phyloP scores from a whole-genome alignment of 2,329 filamentous ascomycete species.

The Madurella fahalii region DNA sequence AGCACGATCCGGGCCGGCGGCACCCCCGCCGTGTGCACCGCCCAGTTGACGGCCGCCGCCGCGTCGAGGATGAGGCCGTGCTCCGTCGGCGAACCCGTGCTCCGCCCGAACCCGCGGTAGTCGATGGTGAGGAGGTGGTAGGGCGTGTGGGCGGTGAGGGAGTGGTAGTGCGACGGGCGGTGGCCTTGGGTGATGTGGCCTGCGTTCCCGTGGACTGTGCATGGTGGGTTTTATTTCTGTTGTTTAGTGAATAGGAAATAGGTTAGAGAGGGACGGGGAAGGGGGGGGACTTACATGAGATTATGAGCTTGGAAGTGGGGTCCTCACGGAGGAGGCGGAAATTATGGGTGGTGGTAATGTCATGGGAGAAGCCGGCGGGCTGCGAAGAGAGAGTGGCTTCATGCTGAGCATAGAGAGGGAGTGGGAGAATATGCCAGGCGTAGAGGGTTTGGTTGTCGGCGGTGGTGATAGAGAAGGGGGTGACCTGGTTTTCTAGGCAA shows the following conservation, averaged over 20 bases:
- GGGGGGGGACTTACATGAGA: constrained; percentile 51
- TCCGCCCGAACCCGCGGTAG: constrained; percentile 83
- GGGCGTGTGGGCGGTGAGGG: constrained; percentile 66
- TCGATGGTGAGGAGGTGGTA: constrained; percentile 85
- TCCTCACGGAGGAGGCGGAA: constrained; percentile 62
- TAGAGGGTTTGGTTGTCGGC: constrained; percentile 74
- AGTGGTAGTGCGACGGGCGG: constrained; percentile 73
- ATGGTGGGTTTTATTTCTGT: not conserved
- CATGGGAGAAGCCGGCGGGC: constrained; percentile 43
- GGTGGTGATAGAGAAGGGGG: constrained; percentile 74
- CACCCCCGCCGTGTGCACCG: constrained; percentile 60
- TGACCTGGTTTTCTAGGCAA: constrained; percentile 72
- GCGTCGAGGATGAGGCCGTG: constrained; percentile 77
- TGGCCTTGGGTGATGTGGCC: constrained; percentile 77
- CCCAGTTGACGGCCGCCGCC: constrained; percentile 67
- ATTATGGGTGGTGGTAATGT: constrained; percentile 54
- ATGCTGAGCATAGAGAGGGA: constrained; percentile 70
- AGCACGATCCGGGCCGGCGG: constrained; percentile 70
- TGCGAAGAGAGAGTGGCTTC: constrained; percentile 58
- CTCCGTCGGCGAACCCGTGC: constrained; percentile 76
- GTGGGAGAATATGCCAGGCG: constrained; percentile 84
- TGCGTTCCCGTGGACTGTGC: constrained; percentile 59
- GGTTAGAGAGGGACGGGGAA: constrained; percentile 29
- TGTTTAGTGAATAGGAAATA: not conserved
- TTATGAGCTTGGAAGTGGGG: constrained; percentile 57